Conservation (phyloP, 1,284 basidiomycete species). For the Hymenochaete sp. region DNA sequence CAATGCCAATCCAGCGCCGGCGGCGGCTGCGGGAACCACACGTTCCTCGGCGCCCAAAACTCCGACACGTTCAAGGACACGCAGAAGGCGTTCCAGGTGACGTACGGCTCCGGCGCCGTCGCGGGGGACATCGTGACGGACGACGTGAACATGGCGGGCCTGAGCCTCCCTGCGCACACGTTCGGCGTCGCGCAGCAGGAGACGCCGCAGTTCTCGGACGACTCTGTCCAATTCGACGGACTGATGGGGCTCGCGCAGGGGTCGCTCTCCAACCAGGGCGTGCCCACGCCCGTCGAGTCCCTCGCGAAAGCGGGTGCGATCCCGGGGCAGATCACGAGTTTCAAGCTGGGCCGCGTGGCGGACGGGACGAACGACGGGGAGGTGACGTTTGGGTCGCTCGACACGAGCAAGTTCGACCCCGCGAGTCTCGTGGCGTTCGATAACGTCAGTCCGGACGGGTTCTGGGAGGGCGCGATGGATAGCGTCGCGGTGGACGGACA, state of each 20-base stretch:
- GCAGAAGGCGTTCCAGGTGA: constrained; percentile 53
- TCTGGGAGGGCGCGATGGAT: constrained; percentile 70
- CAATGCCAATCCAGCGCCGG: constrained; percentile 40
- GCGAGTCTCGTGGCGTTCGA: constrained; percentile 44
- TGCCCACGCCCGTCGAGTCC: constrained; percentile 67
- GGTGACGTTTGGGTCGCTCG: constrained; percentile 75
- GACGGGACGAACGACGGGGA: constrained; percentile 73
- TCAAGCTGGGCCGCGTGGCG: constrained; percentile 69
- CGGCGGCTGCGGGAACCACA: constrained; percentile 54
- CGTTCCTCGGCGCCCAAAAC: constrained; percentile 54
- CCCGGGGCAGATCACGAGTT: constrained; percentile 64
- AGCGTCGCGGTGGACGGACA: constrained; percentile 49
- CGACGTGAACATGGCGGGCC: constrained; percentile 58
- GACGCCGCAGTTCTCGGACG: constrained; percentile 51
- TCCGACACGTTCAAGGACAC: constrained; percentile 60
- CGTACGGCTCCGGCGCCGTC: constrained; percentile 72
- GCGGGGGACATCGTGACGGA: constrained; percentile 61
- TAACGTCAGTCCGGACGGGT: constrained; percentile 58
- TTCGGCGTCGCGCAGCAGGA: constrained; percentile 68
- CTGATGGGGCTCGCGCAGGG: constrained; percentile 78
- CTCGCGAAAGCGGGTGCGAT: constrained; percentile 57
- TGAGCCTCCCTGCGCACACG: constrained; percentile 51
- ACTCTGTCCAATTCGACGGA: constrained; percentile 61
- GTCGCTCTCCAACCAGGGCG: constrained; percentile 57
- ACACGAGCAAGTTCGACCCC: constrained; percentile 57